Evolutionary conservation across 78 protist species (phyloP).

Genomic region (Salpingoeca rosetta): DNA sequence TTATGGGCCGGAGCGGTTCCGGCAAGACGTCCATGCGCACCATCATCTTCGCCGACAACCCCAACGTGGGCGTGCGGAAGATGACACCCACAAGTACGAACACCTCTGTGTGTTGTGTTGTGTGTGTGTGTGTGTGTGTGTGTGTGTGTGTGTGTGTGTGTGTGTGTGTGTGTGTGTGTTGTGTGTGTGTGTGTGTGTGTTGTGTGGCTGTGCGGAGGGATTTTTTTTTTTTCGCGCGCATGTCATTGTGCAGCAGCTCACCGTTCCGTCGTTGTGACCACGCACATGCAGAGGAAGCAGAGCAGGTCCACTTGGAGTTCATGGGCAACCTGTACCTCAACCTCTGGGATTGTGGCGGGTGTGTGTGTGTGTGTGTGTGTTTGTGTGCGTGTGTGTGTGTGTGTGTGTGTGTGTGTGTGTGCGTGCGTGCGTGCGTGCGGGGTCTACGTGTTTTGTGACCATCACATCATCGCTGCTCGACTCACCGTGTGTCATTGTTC

Average conservation of each 20-base stretch:
- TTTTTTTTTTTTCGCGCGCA: neutral
- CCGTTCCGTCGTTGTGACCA: no score
- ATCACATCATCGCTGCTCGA: neutral
- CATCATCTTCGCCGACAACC: constrained; percentile 90
- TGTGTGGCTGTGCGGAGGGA: neutral
- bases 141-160: no score
- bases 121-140: no score
- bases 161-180: neutral
- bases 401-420: neutral
- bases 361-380: neutral
- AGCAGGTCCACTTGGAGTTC: constrained; percentile 90
- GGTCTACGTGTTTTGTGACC: neutral
- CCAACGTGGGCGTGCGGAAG: constrained; percentile 85
- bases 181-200: neutral
- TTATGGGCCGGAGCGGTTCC: constrained; percentile 31
- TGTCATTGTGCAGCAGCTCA: no score
- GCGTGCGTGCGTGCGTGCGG: no score
- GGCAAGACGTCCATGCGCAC: constrained; percentile 98
- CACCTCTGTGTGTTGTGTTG: no score
- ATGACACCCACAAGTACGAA: constrained; percentile 70
- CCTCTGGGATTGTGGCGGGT: constrained; percentile 97
- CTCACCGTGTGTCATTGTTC: neutral
- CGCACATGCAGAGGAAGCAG: constrained; percentile 75
- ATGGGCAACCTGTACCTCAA: constrained; percentile 91
- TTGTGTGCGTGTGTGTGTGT: neutral